These are phyloP conservation scores for Aegilops longissima DNA, from an alignment of 176 grass and related monocot genomes.

Conservation along the genomic window DNA sequence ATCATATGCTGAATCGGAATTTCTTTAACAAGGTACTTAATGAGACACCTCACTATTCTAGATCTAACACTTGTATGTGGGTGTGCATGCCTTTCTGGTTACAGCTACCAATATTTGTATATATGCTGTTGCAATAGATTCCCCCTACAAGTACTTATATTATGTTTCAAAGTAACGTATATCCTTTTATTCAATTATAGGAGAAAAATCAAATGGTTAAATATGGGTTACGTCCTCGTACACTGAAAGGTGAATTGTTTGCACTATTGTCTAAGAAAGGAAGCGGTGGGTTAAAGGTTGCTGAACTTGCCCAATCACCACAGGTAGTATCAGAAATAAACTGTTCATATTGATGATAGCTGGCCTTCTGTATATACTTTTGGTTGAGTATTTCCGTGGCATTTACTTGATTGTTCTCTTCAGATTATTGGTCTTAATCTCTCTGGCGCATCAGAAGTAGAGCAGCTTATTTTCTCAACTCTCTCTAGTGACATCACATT, in stretches of 20 bases:
- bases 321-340: constrained; percentile 54
- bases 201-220: constrained; percentile 95
- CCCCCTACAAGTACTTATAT: constrained; percentile 14
- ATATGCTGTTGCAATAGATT: constrained; percentile 11
- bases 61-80: background rate
- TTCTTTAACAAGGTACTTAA: constrained; percentile 75
- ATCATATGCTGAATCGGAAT: constrained; percentile 56
- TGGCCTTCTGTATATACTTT: constrained; percentile 24
- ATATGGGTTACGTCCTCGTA: constrained; percentile 73
- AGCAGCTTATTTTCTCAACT: constrained; percentile 65
- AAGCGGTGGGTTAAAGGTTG: constrained; percentile 70
- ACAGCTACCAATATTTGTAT: constrained; percentile 12
- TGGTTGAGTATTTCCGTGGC: constrained; percentile 4
- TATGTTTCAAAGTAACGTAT: constrained; percentile 19
- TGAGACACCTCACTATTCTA: constrained; percentile 2
- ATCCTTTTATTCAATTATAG: constrained; percentile 37
- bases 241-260: constrained; percentile 94
- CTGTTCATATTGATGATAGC: constrained; percentile 8
- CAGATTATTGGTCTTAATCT: constrained; percentile 72
- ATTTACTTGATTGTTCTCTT: constrained; percentile 42
- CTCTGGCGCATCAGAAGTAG: constrained; percentile 48
- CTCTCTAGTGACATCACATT: constrained; percentile 99
- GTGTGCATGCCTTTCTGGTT: background rate
- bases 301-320: constrained; percentile 64
- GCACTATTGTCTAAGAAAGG: constrained; percentile 84